phyloP scores from a whole-genome alignment of 805 yeast species.

The Metschnikowia henanensis region DNA sequence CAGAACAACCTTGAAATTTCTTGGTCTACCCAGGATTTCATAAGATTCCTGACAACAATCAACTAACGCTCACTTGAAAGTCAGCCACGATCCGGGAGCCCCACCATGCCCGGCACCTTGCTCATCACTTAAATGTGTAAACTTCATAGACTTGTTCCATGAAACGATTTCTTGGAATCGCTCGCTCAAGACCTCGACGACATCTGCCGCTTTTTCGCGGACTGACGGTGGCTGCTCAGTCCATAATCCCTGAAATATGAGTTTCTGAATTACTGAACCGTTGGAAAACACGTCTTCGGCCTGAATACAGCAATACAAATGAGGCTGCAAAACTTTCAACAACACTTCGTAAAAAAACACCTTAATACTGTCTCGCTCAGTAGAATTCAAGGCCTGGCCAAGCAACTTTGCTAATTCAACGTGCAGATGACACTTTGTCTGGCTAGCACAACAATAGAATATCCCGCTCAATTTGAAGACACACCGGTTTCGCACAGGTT shows the following conservation, averaged over 20 bases:
- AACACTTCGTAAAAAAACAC: conserved; percentile 18
- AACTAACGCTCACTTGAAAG: conserved; percentile 4
- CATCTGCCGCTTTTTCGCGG: conserved; percentile 11
- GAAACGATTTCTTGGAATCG: conserved; percentile 15
- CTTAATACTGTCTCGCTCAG: conserved; percentile 13
- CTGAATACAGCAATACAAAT: conserved; percentile 16
- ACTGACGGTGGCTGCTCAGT: conserved; percentile 15
- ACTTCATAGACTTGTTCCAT: conserved; percentile 16
- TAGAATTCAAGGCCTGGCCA: conserved; percentile 12
- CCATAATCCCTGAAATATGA: conserved; percentile 18
- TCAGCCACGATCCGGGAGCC: conserved; percentile 20
- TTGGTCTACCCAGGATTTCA: neutral
- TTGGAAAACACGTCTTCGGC: conserved; percentile 17
- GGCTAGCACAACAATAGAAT: conserved; percentile 15
- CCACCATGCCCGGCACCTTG: conserved; percentile 7
- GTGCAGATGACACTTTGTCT: conserved; percentile 14
- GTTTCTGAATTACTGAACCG: conserved; percentile 14
- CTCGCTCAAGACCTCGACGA: conserved; percentile 11
- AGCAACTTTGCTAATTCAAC: conserved; percentile 13
- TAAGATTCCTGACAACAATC: neutral
- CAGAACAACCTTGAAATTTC: conserved; percentile 1
- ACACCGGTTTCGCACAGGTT: conserved; percentile 7
- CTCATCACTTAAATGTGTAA: conserved; percentile 9
- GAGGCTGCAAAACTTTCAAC: conserved; percentile 13
- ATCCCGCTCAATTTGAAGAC: conserved; percentile 12